These are phyloP conservation scores for Podaxis sp. DNA, from an alignment of 768 basidiomycete genomes.

Conservation along the genomic window DNA sequence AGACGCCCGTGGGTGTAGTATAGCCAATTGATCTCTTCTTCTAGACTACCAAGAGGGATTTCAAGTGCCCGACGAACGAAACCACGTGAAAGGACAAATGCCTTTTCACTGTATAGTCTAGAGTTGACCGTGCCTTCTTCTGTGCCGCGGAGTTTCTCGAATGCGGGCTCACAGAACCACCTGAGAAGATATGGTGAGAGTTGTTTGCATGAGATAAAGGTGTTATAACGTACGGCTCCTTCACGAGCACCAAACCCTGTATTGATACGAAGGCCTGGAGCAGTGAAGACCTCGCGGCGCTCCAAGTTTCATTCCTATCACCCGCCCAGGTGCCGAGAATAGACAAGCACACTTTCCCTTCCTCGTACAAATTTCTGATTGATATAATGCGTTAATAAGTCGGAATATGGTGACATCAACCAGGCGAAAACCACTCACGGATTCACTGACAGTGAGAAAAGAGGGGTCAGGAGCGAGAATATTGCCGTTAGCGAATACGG, in stretches of 20 bases:
- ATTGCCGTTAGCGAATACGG: constrained; percentile 12
- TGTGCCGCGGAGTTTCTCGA: constrained; percentile 88
- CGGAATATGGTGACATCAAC: neutral
- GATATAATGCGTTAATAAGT: neutral
- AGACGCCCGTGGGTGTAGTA: constrained; percentile 68
- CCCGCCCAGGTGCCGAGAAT: constrained; percentile 93
- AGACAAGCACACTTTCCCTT: constrained; percentile 92
- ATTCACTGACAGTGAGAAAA: constrained; percentile 49
- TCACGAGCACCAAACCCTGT: constrained; percentile 90
- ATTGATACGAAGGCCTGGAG: constrained; percentile 93
- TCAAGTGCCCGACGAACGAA: constrained; percentile 91
- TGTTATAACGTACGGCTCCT: constrained; percentile 71
- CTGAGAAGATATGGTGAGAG: constrained; percentile 34
- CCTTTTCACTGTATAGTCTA: constrained; percentile 91
- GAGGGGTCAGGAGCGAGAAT: neutral
- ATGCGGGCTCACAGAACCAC: constrained; percentile 92
- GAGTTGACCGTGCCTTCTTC: constrained; percentile 89
- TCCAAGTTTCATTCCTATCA: constrained; percentile 88
- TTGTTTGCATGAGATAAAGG: neutral
- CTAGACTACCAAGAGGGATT: constrained; percentile 69
- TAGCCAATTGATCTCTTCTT: constrained; percentile 70
- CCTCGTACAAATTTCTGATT: constrained; percentile 85
- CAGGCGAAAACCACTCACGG: constrained; percentile 51
- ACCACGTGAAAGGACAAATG: constrained; percentile 85
- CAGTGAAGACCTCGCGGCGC: constrained; percentile 76